phyloP scores from a whole-genome alignment of 2,329 filamentous ascomycete species.

The Passalora sequoiae region DNA sequence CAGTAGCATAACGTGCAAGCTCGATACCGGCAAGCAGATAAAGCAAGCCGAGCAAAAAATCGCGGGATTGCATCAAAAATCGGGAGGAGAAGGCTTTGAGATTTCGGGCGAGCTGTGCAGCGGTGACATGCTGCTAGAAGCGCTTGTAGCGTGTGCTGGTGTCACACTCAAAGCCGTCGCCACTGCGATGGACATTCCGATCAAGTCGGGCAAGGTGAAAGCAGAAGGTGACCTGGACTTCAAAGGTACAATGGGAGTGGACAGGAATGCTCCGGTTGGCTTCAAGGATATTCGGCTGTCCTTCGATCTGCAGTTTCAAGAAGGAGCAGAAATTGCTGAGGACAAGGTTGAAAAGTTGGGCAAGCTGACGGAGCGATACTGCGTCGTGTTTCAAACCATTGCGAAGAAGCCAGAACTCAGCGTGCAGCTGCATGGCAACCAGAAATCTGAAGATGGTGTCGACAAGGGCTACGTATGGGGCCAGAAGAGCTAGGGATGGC shows the following conservation, averaged over 20 bases:
- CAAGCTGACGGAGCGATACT: constrained; percentile 48
- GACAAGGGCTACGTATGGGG: constrained; percentile 27
- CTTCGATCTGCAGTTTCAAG: constrained; percentile 41
- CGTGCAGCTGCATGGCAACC: constrained; percentile 29
- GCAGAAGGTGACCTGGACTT: constrained; percentile 49
- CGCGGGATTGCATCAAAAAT: constrained; percentile 46
- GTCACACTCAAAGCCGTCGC: constrained; percentile 50
- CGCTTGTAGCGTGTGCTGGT: constrained; percentile 47
- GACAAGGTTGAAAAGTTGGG: constrained; percentile 44
- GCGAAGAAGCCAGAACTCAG: constrained; percentile 35
- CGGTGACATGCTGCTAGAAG: constrained; percentile 49
- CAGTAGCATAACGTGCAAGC: constrained; percentile 45
- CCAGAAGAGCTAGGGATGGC: constrained; percentile 23
- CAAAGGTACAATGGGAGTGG: constrained; percentile 47
- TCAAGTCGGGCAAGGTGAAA: constrained; percentile 39
- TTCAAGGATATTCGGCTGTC: constrained; percentile 44
- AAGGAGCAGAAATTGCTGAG: constrained; percentile 36
- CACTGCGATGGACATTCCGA: constrained; percentile 43
- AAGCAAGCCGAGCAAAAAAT: constrained; percentile 40
- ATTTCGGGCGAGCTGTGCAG: constrained; percentile 47
- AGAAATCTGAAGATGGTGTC: constrained; percentile 27
- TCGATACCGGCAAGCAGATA: constrained; percentile 40
- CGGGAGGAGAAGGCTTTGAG: constrained; percentile 40
- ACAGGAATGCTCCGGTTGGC: constrained; percentile 43
- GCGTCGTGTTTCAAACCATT: constrained; percentile 42